Conservation (phyloP, 2,329 filamentous ascomycete species). For the Alternaria gansuensis region DNA sequence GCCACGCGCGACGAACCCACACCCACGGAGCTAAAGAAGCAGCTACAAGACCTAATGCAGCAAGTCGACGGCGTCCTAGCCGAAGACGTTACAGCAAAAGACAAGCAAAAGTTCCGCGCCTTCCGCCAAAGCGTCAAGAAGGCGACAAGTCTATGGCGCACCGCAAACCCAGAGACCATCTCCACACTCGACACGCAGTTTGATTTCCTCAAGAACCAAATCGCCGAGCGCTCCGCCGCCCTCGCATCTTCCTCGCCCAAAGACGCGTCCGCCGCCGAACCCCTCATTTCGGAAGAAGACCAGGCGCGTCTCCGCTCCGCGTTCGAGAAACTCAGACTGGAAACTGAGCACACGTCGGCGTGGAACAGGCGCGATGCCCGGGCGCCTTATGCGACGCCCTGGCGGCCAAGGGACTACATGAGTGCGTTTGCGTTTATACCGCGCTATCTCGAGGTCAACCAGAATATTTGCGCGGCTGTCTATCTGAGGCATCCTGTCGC, state of each 20-base stretch:
- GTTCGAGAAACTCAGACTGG: conserved; percentile 70
- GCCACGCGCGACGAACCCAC: conserved; percentile 39
- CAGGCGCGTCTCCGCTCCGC: conserved; percentile 64
- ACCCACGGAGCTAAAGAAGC: conserved; percentile 44
- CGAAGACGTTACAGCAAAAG: conserved; percentile 69
- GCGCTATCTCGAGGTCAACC: conserved; percentile 95
- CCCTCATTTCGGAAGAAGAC: conserved; percentile 61
- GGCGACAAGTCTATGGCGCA: conserved; percentile 65
- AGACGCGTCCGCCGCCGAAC: conserved; percentile 20
- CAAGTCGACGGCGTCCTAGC: conserved; percentile 70
- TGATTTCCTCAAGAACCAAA: conserved; percentile 54
- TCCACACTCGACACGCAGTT: conserved; percentile 57
- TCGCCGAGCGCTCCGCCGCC: conserved; percentile 27
- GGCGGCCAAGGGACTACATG: conserved; percentile 88
- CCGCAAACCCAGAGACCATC: conserved; percentile 56
- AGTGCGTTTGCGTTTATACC: conserved; percentile 93
- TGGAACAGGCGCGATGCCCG: conserved; percentile 45
- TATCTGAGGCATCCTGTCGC: conserved; percentile 95
- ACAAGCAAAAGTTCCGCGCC: conserved; percentile 78
- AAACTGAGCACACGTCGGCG: conserved; percentile 77
- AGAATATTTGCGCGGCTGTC: conserved; percentile 93
- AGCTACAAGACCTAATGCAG: conserved; percentile 47
- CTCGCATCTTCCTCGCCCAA: conserved; percentile 9
- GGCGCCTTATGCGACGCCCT: conserved; percentile 89
- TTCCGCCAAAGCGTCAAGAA: conserved; percentile 73